Percentiles rank a stretch among this genome's conserved stretches.
Conservation (phyloP, 352 stramenopile genomes). For the Albugo candida region DNA sequence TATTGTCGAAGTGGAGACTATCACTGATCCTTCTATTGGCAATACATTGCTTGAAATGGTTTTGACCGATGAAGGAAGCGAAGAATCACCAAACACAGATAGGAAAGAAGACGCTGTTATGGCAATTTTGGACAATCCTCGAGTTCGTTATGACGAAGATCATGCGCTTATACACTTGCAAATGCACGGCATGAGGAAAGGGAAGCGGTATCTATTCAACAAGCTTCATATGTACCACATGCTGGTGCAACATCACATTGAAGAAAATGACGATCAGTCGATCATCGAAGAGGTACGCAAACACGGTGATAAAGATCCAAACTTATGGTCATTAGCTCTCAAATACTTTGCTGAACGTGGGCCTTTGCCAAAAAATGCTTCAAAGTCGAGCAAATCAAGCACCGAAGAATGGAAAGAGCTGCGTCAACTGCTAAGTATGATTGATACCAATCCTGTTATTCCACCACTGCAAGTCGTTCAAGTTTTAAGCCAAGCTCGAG, state of each 20-base stretch:
- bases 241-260: constrained; percentile 86
- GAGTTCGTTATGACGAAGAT: constrained; percentile 82
- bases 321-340: constrained; percentile 78
- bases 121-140: constrained; percentile 77
- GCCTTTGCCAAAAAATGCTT: constrained; percentile 32
- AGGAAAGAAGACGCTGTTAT: constrained; percentile 61
- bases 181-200: constrained; percentile 82
- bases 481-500: constrained; percentile 61
- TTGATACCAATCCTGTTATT: constrained; percentile 66
- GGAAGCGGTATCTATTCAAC: constrained; percentile 87
- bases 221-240: constrained; percentile 89
- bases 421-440: constrained; percentile 51
- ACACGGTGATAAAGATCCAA: constrained; percentile 75
- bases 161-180: constrained; percentile 87
- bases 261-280: constrained; percentile 78
- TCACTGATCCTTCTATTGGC: constrained; percentile 75
- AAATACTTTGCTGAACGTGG: constrained; percentile 80
- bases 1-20: constrained; percentile 74
- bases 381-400: constrained; percentile 9
- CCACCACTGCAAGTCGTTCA: constrained; percentile 71
- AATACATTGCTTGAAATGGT: constrained; percentile 83
- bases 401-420: constrained; percentile 65
- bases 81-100: constrained; percentile 10
- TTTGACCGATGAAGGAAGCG: constrained; percentile 31
- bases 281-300: constrained; percentile 82